A percentile compares a stretch with the other conserved stretches of the same genome.
These are phyloP conservation scores for Serendipita indica DNA, from an alignment of 768 basidiomycete species.

Conservation along the genomic window DNA sequence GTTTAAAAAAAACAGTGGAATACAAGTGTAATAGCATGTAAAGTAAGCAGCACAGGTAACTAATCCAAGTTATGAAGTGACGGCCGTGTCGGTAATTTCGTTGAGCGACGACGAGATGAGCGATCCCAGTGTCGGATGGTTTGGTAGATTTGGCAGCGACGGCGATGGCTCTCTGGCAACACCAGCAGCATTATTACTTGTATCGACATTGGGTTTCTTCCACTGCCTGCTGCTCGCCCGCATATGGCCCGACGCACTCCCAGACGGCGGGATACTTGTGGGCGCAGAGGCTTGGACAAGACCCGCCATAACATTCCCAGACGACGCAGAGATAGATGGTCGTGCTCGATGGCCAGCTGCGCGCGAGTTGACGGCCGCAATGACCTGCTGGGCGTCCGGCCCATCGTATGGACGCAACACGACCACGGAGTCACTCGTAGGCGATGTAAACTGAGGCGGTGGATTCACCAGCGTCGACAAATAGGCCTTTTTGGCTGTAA, in stretches of 20 bases:
- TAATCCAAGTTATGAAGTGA: not conserved
- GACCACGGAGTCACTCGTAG: constrained; percentile 32
- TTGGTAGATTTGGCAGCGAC: constrained; percentile 63
- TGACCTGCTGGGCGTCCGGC: constrained; percentile 75
- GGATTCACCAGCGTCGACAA: constrained; percentile 76
- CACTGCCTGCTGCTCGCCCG: not conserved
- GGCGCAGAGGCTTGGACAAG: not conserved
- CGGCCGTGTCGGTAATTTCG: constrained; percentile 33
- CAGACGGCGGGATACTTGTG: not conserved
- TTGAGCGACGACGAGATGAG: constrained; percentile 64
- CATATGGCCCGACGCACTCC: not conserved
- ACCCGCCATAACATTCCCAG: constrained; percentile 9
- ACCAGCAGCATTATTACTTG: not conserved
- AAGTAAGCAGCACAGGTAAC: too few species aligned
- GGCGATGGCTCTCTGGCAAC: constrained; percentile 49
- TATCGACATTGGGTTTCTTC: constrained; percentile 2
- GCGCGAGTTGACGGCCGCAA: constrained; percentile 33
- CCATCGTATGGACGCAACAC: constrained; percentile 87
- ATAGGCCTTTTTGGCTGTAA: constrained; percentile 84
- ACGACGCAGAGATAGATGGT: constrained; percentile 10
- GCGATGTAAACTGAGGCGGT: constrained; percentile 49
- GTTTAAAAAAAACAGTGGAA: not conserved
- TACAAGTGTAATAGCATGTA: too few species aligned
- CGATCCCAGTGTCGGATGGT: constrained; percentile 72
- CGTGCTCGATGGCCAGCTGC: constrained; percentile 27